Evolutionary conservation across 2,329 filamentous ascomycete species (phyloP).

Genomic region (Penicillium olsonii): DNA sequence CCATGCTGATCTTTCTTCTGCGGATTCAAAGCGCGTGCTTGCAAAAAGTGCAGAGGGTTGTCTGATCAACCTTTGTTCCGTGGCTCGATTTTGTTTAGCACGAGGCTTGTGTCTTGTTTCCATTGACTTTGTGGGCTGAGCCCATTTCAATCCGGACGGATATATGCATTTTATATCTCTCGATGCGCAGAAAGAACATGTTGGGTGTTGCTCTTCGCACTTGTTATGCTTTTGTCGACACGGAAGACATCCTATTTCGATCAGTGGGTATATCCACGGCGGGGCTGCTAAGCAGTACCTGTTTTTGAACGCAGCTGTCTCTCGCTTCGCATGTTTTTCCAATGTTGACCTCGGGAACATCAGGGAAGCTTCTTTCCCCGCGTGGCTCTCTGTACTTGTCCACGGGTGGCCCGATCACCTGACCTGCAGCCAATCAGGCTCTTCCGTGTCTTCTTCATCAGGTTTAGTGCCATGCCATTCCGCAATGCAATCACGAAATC

Average conservation of each 20-base stretch:
- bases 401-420: constrained; percentile 16
- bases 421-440: constrained; percentile 6
- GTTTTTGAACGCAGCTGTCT: constrained; percentile 21
- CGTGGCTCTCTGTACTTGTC: constrained; percentile 10
- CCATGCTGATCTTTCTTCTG: constrained; percentile 23
- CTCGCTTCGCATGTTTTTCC: constrained; percentile 19
- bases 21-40: constrained; percentile 11
- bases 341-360: not conserved
- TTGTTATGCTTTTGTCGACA: constrained; percentile 26
- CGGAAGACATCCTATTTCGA: constrained; percentile 20
- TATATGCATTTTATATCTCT: constrained; percentile 18
- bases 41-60: constrained; percentile 9
- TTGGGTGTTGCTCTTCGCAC: constrained; percentile 21
- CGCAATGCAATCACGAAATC: not conserved
- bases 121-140: constrained; percentile 14
- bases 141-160: constrained; percentile 22
- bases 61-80: not conserved
- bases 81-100: constrained; percentile 1
- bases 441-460: not conserved
- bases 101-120: constrained; percentile 19
- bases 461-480: not conserved
- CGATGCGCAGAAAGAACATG: constrained; percentile 17
- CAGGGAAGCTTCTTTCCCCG: constrained; percentile 11
- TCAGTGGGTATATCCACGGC: not conserved
- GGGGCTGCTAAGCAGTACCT: constrained; percentile 17